Evolutionary conservation across 495 filamentous ascomycete genomes (phyloP).

Genomic region (Penicillium fimorum): DNA sequence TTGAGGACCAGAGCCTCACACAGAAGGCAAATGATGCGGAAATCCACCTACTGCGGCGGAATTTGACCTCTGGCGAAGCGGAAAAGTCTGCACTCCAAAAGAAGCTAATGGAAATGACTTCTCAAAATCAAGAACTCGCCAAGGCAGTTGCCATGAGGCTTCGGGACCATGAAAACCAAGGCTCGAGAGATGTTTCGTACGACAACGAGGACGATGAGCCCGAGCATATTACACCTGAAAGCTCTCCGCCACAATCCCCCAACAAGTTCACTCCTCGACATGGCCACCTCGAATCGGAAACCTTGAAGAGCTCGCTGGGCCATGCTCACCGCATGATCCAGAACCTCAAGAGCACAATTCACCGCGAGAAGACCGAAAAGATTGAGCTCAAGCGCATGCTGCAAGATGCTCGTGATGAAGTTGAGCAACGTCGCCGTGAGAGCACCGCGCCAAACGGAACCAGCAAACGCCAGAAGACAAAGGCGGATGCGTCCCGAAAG

Average conservation of each 20-base stretch:
- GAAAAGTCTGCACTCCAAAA: constrained; percentile 73
- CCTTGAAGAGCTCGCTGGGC: constrained; percentile 85
- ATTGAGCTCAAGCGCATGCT: constrained; percentile 92
- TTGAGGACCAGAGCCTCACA: constrained; percentile 70
- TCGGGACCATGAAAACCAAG: constrained; percentile 61
- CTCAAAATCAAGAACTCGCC: constrained; percentile 86
- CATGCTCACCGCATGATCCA: constrained; percentile 97
- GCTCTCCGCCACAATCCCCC: constrained; percentile 86
- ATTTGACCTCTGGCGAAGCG: constrained; percentile 66
- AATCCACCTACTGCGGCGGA: constrained; percentile 72
- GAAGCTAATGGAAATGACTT: constrained; percentile 79
- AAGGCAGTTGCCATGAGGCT: constrained; percentile 73
- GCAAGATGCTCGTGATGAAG: constrained; percentile 90
- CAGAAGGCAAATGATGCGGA: constrained; percentile 89
- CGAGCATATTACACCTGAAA: constrained; percentile 76
- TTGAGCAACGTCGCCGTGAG: constrained; percentile 73
- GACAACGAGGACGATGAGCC: constrained; percentile 63
- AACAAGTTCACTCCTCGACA: constrained; percentile 89
- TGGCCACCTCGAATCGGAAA: constrained; percentile 87
- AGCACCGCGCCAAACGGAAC: constrained; percentile 42
- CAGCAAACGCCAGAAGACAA: constrained; percentile 68
- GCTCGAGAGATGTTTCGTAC: constrained; percentile 53
- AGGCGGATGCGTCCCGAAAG: constrained; percentile 73
- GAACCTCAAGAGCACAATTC: constrained; percentile 87
- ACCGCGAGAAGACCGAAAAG: constrained; percentile 97